Conservation (phyloP, 148 eudicot species). For the Chenopodium album region DNA sequence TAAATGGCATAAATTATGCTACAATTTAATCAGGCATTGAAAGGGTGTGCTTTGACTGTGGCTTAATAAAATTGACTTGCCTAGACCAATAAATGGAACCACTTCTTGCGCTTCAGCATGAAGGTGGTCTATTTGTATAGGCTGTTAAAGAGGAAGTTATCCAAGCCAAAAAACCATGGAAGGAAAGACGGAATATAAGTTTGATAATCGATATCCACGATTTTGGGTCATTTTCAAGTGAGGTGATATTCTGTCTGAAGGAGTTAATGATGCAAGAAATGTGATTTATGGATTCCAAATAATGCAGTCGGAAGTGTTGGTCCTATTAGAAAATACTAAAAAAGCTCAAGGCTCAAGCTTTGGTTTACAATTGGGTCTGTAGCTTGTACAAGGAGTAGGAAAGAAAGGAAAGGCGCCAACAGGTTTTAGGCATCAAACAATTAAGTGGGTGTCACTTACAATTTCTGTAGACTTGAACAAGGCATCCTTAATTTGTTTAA, state of each 20-base stretch:
- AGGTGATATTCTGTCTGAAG: neutral
- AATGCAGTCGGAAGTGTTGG: neutral
- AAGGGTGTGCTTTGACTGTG: too few species aligned
- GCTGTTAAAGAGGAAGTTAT: neutral
- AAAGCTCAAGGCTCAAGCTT: too few species aligned
- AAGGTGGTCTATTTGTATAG: neutral
- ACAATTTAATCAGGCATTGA: neutral
- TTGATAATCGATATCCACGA: too few species aligned
- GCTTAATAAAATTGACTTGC: too few species aligned
- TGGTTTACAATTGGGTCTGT: too few species aligned
- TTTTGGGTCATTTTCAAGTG: neutral
- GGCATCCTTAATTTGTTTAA: neutral
- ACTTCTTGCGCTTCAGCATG: neutral
- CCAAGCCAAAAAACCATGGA: neutral
- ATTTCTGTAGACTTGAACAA: neutral
- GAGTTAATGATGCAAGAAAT: neutral
- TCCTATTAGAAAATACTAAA: neutral
- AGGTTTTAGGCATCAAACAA: neutral
- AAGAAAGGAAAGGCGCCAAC: too few species aligned
- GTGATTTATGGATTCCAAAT: neutral
- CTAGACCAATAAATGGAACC: neutral
- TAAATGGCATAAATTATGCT: neutral
- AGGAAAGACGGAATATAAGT: neutral
- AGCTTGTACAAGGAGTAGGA: too few species aligned
- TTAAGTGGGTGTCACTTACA: neutral